These are phyloP conservation scores for Perkinsus marinus DNA, from an alignment of 169 alveolate genomes.

Conservation along the genomic window DNA sequence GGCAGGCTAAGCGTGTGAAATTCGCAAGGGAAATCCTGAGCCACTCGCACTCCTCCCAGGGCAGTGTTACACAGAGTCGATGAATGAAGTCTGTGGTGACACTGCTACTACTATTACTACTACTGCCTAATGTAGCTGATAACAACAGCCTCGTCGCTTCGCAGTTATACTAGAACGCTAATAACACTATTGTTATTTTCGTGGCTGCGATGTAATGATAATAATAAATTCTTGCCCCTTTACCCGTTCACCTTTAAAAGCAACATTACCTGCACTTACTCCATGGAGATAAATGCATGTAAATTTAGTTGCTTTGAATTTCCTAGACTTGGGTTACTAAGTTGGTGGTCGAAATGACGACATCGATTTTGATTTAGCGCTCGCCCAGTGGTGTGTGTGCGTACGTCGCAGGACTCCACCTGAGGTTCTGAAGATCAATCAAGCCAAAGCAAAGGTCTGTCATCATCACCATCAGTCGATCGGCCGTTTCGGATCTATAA, in stretches of 20 bases:
- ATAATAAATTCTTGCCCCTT: no score
- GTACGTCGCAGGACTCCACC: no score
- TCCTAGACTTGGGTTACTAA: not conserved
- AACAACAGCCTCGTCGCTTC: not conserved
- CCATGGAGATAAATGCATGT: not conserved
- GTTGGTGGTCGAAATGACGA: not conserved
- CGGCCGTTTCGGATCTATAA: no score
- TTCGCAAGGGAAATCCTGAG: not conserved
- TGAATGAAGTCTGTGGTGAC: not conserved
- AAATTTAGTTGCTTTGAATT: not conserved
- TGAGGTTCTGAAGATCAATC: no score
- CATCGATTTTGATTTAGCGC: no score
- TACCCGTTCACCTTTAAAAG: not conserved
- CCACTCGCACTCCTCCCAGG: not conserved
- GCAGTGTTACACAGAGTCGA: not conserved
- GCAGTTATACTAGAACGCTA: not conserved
- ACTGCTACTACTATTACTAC: not conserved
- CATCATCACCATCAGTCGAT: no score
- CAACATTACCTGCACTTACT: not conserved
- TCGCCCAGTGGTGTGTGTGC: no score
- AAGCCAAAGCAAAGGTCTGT: no score
- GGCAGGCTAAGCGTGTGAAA: not conserved
- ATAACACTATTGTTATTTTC: not conserved
- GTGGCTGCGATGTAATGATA: no score
- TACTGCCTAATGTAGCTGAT: not conserved